These are phyloP conservation scores for Neopestalotiopsis rosae DNA, from an alignment of 2,329 filamentous ascomycete genomes.

Conservation along the genomic window DNA sequence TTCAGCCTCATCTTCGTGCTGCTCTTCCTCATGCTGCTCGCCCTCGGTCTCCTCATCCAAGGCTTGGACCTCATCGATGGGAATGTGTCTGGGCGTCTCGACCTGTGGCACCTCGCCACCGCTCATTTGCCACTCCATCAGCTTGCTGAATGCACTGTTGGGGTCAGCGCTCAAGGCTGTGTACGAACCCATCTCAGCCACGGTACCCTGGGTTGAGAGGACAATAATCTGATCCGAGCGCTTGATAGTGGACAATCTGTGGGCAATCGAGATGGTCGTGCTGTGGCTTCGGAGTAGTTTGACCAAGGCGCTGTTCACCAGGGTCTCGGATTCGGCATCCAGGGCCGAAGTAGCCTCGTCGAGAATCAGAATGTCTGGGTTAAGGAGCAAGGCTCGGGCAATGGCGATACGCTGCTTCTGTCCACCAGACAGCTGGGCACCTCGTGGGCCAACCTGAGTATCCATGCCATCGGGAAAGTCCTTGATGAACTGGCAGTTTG, in stretches of 20 bases:
- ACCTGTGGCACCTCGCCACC: conserved; percentile 70
- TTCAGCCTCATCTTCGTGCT: conserved; percentile 35
- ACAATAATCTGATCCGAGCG: conserved; percentile 94
- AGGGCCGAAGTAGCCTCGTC: conserved; percentile 96
- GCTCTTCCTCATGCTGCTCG: conserved; percentile 41
- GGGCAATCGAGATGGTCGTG: conserved; percentile 97
- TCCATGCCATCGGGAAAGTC: conserved; percentile 97
- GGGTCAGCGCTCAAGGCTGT: conserved; percentile 73
- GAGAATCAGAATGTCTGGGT: conserved; percentile 94
- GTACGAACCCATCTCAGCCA: conserved; percentile 91
- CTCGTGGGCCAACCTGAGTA: conserved; percentile 89
- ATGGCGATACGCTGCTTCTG: conserved; percentile 99
- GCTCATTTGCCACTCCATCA: conserved; percentile 99
- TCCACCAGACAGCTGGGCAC: conserved; percentile 91
- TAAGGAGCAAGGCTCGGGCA: conserved; percentile 89
- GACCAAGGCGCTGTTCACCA: conserved; percentile 89
- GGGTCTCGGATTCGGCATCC: conserved; percentile 94
- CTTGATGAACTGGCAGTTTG: conserved; percentile 95
- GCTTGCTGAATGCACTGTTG: conserved; percentile 85
- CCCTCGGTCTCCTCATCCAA: conserved; percentile 55
- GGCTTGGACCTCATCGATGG: conserved; percentile 58
- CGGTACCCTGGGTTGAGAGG: conserved; percentile 81
- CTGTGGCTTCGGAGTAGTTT: conserved; percentile 84
- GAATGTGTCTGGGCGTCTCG: conserved; percentile 38
- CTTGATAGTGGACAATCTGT: conserved; percentile 95